Conservation (phyloP, 345 rosid genomes). For the Euphorbia peplus region DNA sequence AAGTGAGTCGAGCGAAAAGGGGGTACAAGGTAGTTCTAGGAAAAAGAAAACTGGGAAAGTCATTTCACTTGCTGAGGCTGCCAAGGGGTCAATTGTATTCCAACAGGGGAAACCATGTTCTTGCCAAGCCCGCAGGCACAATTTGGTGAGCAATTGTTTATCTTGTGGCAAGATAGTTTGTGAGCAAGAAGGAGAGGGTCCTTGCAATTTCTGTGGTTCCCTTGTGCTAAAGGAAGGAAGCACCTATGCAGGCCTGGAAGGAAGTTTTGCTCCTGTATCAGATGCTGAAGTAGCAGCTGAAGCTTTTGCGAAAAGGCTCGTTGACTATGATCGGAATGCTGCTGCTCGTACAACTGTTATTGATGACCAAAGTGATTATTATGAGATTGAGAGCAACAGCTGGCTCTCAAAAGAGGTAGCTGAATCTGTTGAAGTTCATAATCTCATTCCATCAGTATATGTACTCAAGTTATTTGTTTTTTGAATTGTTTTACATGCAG, state of each 20-base stretch:
- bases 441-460: conserved; percentile 2
- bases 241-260: conserved; percentile 78
- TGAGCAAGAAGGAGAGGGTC: conserved; percentile 98
- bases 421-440: conserved; percentile 9
- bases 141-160: conserved; percentile 83
- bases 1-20: conserved; percentile 33
- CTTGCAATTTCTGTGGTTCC: conserved; percentile 80
- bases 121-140: conserved; percentile 87
- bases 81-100: conserved; percentile 89
- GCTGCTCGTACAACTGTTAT: conserved; percentile 93
- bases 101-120: conserved; percentile 91
- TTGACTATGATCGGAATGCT: conserved; percentile 83
- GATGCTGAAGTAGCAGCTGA: conserved; percentile 85
- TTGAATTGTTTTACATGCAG: conserved; percentile 29
- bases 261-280: conserved; percentile 52
- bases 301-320: conserved; percentile 88
- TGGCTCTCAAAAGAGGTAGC: conserved; percentile 90
- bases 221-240: conserved; percentile 87
- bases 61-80: conserved; percentile 87
- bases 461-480: not conserved
- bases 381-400: conserved; percentile 82
- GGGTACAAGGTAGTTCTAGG: conserved; percentile 47
- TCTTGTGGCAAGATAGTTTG: conserved; percentile 97
- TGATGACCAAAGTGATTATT: conserved; percentile 97
- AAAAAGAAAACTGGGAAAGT: conserved; percentile 89